Percentiles rank a stretch among this genome's conserved stretches.
Conservation (phyloP, 345 rosid genomes). For the Hibiscus tridactylites region DNA sequence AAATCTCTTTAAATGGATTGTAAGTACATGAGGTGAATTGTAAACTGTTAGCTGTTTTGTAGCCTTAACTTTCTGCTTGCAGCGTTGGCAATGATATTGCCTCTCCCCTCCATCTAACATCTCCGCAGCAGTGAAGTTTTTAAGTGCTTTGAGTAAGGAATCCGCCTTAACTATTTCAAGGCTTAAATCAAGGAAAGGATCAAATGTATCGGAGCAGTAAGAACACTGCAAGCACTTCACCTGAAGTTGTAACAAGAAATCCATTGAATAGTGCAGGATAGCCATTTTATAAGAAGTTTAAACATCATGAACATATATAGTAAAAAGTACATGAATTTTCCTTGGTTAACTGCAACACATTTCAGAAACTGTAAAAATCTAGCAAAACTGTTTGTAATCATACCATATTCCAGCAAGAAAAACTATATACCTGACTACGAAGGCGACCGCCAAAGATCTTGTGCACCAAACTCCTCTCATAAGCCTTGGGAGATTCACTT, state of each 20-base stretch:
- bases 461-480: constrained; percentile 88
- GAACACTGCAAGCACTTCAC: constrained; percentile 75
- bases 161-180: constrained; percentile 83
- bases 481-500: constrained; percentile 81
- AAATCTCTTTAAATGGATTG: constrained; percentile 86
- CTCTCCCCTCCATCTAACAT: constrained; percentile 79
- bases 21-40: constrained; percentile 80
- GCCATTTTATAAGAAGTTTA: not conserved
- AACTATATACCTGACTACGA: constrained; percentile 73
- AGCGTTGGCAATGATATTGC: constrained; percentile 78
- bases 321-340: not conserved
- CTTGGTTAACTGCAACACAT: not conserved
- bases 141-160: constrained; percentile 59
- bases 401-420: not conserved
- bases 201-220: constrained; percentile 73
- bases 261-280: constrained; percentile 1
- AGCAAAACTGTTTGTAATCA: not conserved
- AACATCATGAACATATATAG: not conserved
- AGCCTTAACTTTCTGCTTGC: constrained; percentile 89
- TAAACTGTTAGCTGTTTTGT: constrained; percentile 73
- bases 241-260: constrained; percentile 25
- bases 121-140: constrained; percentile 73
- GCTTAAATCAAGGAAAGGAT: constrained; percentile 87
- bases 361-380: not conserved
- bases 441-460: constrained; percentile 93